Evolutionary conservation across 2,329 filamentous ascomycete genomes (phyloP).

Genomic region (Fusarium dimerum): DNA sequence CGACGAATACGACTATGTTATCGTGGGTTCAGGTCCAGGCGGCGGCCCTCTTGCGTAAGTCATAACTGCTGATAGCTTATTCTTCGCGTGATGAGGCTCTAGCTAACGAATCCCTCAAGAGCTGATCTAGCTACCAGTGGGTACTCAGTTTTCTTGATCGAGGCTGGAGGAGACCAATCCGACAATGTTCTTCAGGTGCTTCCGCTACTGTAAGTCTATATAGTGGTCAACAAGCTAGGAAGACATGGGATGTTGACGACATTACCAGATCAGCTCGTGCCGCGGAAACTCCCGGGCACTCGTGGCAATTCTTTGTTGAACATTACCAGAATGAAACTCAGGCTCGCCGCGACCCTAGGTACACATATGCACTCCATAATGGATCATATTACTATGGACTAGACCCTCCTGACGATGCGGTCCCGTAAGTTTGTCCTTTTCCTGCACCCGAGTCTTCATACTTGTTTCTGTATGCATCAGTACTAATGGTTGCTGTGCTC

Average conservation of each 20-base stretch:
- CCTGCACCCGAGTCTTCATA: not conserved
- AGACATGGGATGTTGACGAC: no score
- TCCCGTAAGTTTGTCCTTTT: constrained; percentile 13
- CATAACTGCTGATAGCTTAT: not conserved
- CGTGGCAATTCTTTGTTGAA: constrained; percentile 62
- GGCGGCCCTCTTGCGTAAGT: constrained; percentile 51
- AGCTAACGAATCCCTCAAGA: constrained; percentile 6
- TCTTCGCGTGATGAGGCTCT: no score
- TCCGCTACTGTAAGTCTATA: constrained; percentile 13
- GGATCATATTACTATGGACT: constrained; percentile 21
- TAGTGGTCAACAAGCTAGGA: no score
- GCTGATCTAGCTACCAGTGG: constrained; percentile 56
- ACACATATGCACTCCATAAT: constrained; percentile 18
- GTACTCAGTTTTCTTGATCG: constrained; percentile 56
- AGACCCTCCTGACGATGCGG: constrained; percentile 34
- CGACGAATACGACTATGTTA: constrained; percentile 58
- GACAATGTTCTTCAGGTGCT: constrained; percentile 14
- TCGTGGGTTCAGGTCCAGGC: constrained; percentile 57
- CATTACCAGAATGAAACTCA: constrained; percentile 47
- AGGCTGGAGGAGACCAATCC: constrained; percentile 57
- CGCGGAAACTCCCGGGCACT: not conserved
- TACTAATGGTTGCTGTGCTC: no score
- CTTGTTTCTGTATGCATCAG: not conserved
- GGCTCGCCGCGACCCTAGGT: constrained; percentile 21
- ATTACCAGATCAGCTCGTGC: no score